Evolutionary conservation across 2,329 filamentous ascomycete genomes (phyloP).

Genomic region (Penicillium sp.): DNA sequence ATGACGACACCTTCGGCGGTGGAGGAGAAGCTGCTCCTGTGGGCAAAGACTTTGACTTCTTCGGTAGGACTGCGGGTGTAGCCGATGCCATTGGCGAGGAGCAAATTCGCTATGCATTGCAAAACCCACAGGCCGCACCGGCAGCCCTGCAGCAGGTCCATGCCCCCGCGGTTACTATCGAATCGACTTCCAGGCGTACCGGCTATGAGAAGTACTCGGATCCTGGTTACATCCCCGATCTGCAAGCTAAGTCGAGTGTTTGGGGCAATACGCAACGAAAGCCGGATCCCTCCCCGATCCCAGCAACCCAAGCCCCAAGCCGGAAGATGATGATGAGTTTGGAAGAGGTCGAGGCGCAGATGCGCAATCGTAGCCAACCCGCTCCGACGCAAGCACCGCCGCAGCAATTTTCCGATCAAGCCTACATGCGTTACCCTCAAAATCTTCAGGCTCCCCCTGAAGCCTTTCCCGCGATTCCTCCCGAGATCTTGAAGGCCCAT

Average conservation of each 20-base stretch:
- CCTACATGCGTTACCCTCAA: slow-evolving; percentile 31
- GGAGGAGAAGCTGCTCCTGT: slow-evolving; percentile 49
- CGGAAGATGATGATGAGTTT: slow-evolving; percentile 88
- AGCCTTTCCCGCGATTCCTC: slow-evolving; percentile 34
- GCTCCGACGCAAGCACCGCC: slow-evolving; percentile 27
- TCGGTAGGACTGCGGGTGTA: slow-evolving; percentile 83
- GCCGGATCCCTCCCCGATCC: slow-evolving; percentile 17
- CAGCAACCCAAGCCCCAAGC: slow-evolving; percentile 33
- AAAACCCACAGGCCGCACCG: slow-evolving; percentile 52
- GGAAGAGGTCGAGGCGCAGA: slow-evolving; percentile 92
- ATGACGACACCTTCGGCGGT: slow-evolving; percentile 82
- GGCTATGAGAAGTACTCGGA: slow-evolving; percentile 91
- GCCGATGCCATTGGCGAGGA: slow-evolving; percentile 84
- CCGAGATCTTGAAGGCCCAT: slow-evolving; percentile 46
- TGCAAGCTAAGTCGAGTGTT: slow-evolving; percentile 86
- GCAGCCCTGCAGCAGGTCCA: slow-evolving; percentile 29
- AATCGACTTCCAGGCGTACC: slow-evolving; percentile 60
- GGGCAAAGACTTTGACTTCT: slow-evolving; percentile 96
- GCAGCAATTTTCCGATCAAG: slow-evolving; percentile 26
- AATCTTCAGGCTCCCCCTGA: slow-evolving; percentile 30
- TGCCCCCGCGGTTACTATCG: slow-evolving; percentile 36
- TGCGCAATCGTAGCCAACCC: slow-evolving; percentile 60
- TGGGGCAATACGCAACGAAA: slow-evolving; percentile 65
- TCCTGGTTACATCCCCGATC: slow-evolving; percentile 74
- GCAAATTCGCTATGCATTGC: slow-evolving; percentile 73